A percentile compares a stretch with the other conserved stretches of the same genome.
Conservation (phyloP, 352 stramenopile species). For the Synura sp. region DNA sequence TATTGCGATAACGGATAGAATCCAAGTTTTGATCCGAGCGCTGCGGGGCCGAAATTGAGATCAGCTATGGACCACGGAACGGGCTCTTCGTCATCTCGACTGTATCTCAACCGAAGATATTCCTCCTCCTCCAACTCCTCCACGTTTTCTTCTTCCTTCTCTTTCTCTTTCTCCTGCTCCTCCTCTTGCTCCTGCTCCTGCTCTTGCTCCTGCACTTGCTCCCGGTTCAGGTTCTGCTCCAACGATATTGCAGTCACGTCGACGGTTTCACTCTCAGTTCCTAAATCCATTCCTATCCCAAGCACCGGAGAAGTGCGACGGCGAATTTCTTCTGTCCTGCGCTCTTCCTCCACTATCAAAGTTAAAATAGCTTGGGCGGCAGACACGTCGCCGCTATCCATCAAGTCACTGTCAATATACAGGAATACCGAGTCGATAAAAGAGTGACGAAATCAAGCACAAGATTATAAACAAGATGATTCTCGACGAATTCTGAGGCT, state of each 20-base stretch:
- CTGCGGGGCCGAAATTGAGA: constrained; percentile 53
- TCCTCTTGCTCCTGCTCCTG: constrained; percentile 67
- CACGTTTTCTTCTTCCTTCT: constrained; percentile 77
- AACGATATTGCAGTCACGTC: too few species aligned
- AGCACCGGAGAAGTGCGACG: too few species aligned
- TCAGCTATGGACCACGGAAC: constrained; percentile 65
- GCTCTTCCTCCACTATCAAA: constrained; percentile 56
- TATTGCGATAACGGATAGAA: constrained; percentile 54
- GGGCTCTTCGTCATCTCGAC: constrained; percentile 74
- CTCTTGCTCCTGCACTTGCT: constrained; percentile 71
- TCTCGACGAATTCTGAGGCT: too few species aligned
- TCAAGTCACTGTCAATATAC: too few species aligned
- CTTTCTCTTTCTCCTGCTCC: constrained; percentile 65
- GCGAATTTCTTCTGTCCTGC: constrained; percentile 44
- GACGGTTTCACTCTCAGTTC: too few species aligned
- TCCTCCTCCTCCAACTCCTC: constrained; percentile 75
- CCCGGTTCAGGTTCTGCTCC: constrained; percentile 59
- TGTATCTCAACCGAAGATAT: constrained; percentile 81
- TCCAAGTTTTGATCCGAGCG: constrained; percentile 42
- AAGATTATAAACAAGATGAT: too few species aligned
- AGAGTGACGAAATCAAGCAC: too few species aligned
- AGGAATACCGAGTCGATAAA: too few species aligned
- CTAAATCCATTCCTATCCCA: too few species aligned
- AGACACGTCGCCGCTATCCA: constrained; percentile 59
- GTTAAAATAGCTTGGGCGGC: constrained; percentile 44